Evolutionary conservation across 2,329 filamentous ascomycete genomes (phyloP), one percentile per base, ranked within the genome.

Genomic region (Ophiocordyceps camponoti-leonardi): DNA sequence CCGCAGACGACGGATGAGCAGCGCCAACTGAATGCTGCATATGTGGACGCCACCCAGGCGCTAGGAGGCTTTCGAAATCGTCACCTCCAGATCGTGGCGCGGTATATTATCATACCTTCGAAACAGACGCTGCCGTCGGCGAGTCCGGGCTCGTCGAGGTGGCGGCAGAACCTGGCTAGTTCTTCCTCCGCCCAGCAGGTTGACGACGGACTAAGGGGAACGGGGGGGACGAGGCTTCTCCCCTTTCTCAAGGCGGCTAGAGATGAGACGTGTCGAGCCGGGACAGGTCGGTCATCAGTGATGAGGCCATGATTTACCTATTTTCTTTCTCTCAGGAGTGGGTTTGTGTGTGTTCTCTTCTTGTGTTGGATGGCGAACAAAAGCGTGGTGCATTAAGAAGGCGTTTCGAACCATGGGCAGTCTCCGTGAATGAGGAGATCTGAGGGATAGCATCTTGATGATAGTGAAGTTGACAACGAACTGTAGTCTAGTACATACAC

Each of bases 211-310:
- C 66, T 94, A 40, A 81, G 81, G 1, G 90, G 90, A 0, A 95
- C 88, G 0, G 88, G 88, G 2, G 90, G 90, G 0, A 95, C 90
- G 0, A 78, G 81, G 1, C 62, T 96, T 45, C 83, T 95, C 47
- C 86, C 88, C 0, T 96, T 96, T 61, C 61, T 96, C 50, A 93
- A 86, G 62, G 85, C 93, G 62, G 81, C 85, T 4, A 71, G 90
- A 18, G 86, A 95, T 57, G 88, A 94, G 67, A 95, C 88, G 0
- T 50, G 49, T 2, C 53, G 54, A 19, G 66, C 67, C 3, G 66
- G 64, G 0, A 19, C 35, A 39, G 18, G 35, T 8, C 18, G 35
- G 7, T 11, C n/a, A 8, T 39, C 10, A 11, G 35, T 18, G n/a
- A 39, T 12, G 7, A 39, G n/a, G 35, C 6, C n/a, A 19, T 39